Percentiles rank a stretch among this genome's conserved stretches.
phyloP scores from a whole-genome alignment of 2,329 filamentous ascomycete species.

The Orbilia quercus region DNA sequence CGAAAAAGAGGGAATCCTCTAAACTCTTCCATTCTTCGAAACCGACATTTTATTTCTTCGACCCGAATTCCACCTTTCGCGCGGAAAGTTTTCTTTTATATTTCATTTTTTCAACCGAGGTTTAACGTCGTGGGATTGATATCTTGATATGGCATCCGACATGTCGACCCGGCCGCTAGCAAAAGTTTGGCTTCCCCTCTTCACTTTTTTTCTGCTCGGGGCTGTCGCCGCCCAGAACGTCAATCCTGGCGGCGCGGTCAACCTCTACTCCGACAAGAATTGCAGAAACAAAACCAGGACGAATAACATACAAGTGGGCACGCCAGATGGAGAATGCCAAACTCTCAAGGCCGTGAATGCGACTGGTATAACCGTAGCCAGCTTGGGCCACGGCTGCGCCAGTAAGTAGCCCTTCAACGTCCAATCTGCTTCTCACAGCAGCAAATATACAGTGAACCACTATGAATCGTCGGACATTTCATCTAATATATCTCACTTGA shows the following conservation, averaged over 20 bases:
- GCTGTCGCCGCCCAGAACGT: constrained; percentile 4
- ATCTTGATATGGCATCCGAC: constrained; percentile 19
- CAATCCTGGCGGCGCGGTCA: constrained; percentile 25
- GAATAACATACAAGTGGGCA: constrained; percentile 12
- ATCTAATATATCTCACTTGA: neutral
- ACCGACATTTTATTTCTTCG: neutral
- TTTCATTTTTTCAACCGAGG: neutral
- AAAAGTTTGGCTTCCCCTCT: constrained; percentile 4
- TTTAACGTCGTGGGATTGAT: neutral
- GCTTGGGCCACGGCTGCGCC: constrained; percentile 35
- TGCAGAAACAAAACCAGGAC: constrained; percentile 1
- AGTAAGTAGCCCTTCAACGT: constrained; percentile 28
- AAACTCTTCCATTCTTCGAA: too few species aligned
- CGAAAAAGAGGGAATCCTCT: neutral
- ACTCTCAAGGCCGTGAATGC: constrained; percentile 21
- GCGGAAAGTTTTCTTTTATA: neutral
- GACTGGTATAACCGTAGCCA: constrained; percentile 19
- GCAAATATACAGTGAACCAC: constrained; percentile 8
- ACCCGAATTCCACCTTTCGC: neutral
- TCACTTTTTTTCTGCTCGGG: constrained; percentile 15
- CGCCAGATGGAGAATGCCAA: constrained; percentile 30
- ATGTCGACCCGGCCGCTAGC: constrained; percentile 7
- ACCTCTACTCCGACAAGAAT: constrained; percentile 25
- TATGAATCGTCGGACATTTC: neutral
- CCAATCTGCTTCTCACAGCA: neutral